Conservation (phyloP, 208 protist genomes). For the Trypanosoma melophagium region DNA sequence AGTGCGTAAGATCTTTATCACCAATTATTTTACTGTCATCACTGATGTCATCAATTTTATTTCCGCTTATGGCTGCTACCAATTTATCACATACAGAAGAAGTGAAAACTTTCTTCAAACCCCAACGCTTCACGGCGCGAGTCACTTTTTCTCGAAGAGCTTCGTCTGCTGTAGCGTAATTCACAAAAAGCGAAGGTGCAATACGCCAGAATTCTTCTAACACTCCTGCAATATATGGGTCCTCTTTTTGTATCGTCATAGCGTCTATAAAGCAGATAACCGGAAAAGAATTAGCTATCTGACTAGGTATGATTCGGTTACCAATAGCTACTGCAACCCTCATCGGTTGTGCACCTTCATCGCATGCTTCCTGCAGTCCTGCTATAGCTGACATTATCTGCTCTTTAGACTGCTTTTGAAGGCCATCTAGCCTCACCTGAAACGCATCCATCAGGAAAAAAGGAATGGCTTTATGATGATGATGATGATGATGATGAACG, state of each 20-base stretch:
- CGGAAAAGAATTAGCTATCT: slow-evolving; percentile 52
- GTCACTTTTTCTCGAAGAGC: slow-evolving; percentile 54
- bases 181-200: slow-evolving; percentile 33
- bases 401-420: slow-evolving; percentile 73
- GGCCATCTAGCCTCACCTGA: slow-evolving; percentile 38
- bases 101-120: slow-evolving; percentile 35
- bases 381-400: slow-evolving; percentile 39
- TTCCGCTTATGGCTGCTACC: slow-evolving; percentile 35
- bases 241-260: slow-evolving; percentile 27
- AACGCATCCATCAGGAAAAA: slow-evolving; percentile 50
- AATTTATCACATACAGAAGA: slow-evolving; percentile 28
- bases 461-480: not conserved
- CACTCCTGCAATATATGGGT: slow-evolving; percentile 27
- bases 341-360: slow-evolving; percentile 32
- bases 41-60: slow-evolving; percentile 5
- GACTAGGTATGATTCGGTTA: slow-evolving; percentile 56
- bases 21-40: too few relatives aligned
- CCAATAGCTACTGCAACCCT: slow-evolving; percentile 62
- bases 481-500: not conserved
- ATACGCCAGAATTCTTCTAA: slow-evolving; percentile 58
- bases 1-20: too few relatives aligned
- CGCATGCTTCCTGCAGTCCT: slow-evolving; percentile 12
- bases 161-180: slow-evolving; percentile 30
- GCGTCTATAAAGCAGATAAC: slow-evolving; percentile 76
- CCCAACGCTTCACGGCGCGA: slow-evolving; percentile 62